Conservation (phyloP, 1,284 basidiomycete genomes). For the Microbotryomycetes sp. region DNA sequence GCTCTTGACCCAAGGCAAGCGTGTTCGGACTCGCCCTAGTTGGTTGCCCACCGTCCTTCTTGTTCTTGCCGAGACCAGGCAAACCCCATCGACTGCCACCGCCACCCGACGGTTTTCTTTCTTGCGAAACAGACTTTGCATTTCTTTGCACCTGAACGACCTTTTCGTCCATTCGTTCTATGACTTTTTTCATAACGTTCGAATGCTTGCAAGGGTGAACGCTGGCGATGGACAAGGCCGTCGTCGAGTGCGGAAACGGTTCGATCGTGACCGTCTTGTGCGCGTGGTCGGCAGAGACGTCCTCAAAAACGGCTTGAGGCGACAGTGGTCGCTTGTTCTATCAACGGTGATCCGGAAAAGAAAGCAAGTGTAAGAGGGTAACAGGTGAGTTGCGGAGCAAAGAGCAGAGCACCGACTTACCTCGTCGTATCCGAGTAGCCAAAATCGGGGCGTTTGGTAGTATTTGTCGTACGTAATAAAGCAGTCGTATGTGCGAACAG, state of each 20-base stretch:
- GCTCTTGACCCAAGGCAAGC: constrained; percentile 26
- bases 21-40: constrained; percentile 45
- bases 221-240: constrained; percentile 67
- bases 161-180: constrained; percentile 84
- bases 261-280: constrained; percentile 99
- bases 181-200: constrained; percentile 99
- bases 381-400: neutral
- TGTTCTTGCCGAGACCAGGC: constrained; percentile 20
- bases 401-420: constrained; percentile 46
- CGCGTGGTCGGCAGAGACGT: constrained; percentile 93
- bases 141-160: constrained; percentile 47
- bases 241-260: constrained; percentile 74
- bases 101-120: neutral
- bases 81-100: neutral
- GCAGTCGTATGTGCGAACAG: constrained; percentile 97
- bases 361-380: constrained; percentile 5
- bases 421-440: constrained; percentile 92
- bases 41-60: constrained; percentile 65
- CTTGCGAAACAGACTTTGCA: too few species aligned
- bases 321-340: constrained; percentile 80
- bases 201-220: constrained; percentile 99
- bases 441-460: constrained; percentile 91
- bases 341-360: neutral
- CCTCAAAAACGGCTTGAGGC: constrained; percentile 89
- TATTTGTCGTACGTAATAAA: constrained; percentile 99